Evolutionary conservation across 2,329 filamentous ascomycete species (phyloP).

Genomic region (Byssoonygena ceratinophila): DNA sequence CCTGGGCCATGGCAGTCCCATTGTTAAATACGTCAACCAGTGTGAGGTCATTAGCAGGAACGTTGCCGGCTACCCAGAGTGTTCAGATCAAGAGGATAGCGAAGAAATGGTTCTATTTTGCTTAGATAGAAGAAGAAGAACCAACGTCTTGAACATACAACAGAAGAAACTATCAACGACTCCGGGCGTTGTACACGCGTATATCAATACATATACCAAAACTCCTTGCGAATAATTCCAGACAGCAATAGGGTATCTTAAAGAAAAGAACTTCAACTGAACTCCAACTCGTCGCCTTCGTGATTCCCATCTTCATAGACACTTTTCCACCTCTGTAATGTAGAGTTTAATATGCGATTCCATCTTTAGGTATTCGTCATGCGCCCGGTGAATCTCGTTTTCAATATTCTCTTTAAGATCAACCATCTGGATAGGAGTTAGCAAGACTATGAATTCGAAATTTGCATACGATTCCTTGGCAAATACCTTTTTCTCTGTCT

Average conservation of each 20-base stretch:
- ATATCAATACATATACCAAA: background rate
- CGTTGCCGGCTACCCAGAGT: constrained; percentile 49
- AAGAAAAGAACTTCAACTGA: constrained; percentile 29
- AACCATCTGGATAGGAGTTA: constrained; percentile 58
- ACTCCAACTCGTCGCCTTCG: constrained; percentile 27
- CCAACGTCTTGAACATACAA: background rate
- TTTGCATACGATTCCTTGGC: background rate
- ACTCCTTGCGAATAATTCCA: constrained; percentile 13
- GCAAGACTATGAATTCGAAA: constrained; percentile 1
- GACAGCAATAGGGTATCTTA: constrained; percentile 16
- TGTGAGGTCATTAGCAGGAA: constrained; percentile 40
- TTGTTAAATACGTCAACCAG: constrained; percentile 47
- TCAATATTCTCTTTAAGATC: constrained; percentile 97
- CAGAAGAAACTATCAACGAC: background rate
- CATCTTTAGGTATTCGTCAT: constrained; percentile 95
- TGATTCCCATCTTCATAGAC: constrained; percentile 40
- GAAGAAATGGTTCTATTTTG: constrained; percentile 56
- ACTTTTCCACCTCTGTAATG: constrained; percentile 98
- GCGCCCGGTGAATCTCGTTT: constrained; percentile 76
- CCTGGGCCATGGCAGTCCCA: constrained; percentile 47
- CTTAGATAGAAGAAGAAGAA: constrained; percentile 27
- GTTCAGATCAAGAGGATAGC: constrained; percentile 50
- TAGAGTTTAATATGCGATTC: constrained; percentile 95
- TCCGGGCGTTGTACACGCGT: background rate
- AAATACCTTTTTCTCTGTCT: constrained; percentile 91